Base-by-base conservation (phyloP, 2,329 filamentous ascomycete species). In the Talaromyces sp. region DNA sequence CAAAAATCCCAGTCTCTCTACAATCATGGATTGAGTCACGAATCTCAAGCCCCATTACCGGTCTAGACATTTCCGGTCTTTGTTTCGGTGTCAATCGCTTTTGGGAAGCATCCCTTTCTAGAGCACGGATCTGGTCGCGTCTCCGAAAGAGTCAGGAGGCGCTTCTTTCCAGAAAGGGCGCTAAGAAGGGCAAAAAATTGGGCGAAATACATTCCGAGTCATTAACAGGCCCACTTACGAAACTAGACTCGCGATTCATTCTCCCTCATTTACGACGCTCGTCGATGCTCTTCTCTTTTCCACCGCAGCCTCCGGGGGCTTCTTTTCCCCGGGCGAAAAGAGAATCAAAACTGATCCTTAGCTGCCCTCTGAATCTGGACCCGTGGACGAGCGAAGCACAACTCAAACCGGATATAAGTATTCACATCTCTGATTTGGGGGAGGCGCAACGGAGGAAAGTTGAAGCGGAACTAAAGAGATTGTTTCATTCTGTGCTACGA, bases 71-170 rank as follows among this genome's bases (percentile, higher is more conserved):
- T 43, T 74, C 78, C 6, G 78, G 77, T 15, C 69, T 81, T 17
- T 80, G 78, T 65, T 78, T 76, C 73, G 79, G 78, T 3, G 73
- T 79, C 49, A 77, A 76, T 61, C 73, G 75, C 6, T 80, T 79
- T 66, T 80, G 78, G 78, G 78, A 79, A 70, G 74, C 74, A 6
- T 67, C 71, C 41, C 63, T 80, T 13, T 72, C 70, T n/a, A 77
- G 78, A 5, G 76, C 78, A 25, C 72, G 71, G 41, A 61, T 80
- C 58, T 80, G 79, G 77, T 70, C 74, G 35, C 69, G 72, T 41
- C 69, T 78, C 39, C 72, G 75, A 35, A 63, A 69, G n/a, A 72
- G 71, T 25, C 69, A 74, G 58, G 64, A 67, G 5, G 62, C 54
- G 17, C 39, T 69, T 10, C 61, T 70, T n/a, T 49, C 56, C 25